Percentiles rank a stretch among this genome's conserved stretches.
These are phyloP conservation scores for Colletotrichum salicis DNA, from an alignment of 2,329 filamentous ascomycete species.

Conservation along the genomic window DNA sequence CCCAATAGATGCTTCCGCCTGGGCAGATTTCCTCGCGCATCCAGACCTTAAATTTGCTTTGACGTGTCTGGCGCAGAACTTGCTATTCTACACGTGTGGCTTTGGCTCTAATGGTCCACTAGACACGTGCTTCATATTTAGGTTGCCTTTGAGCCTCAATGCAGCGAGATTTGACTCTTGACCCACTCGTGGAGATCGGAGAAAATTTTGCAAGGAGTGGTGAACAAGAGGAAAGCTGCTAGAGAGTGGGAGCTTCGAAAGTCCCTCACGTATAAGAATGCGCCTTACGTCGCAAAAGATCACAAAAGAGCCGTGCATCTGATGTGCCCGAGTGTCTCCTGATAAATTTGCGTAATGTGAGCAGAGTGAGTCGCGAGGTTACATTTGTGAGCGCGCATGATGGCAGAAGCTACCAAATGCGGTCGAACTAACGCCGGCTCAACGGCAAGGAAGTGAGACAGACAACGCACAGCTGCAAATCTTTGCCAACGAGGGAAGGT, in stretches of 20 bases:
- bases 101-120: not conserved
- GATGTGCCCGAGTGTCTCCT: not conserved
- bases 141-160: not conserved
- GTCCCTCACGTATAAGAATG: not conserved
- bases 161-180: not conserved
- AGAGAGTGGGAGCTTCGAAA: not conserved
- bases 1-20: not conserved
- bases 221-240: not conserved
- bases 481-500: constrained; percentile 8
- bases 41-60: not conserved
- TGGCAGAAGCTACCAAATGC: not conserved
- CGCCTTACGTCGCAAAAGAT: not conserved
- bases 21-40: not conserved
- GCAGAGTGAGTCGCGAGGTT: not conserved
- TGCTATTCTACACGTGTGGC: not conserved
- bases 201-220: not conserved
- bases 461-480: not conserved
- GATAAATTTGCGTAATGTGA: not conserved
- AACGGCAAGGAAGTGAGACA: not conserved
- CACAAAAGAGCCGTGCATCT: not conserved
- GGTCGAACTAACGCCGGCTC: not conserved
- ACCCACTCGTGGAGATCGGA: not conserved
- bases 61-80: not conserved
- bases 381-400: not conserved
- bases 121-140: not conserved